These are phyloP conservation scores for Priceomyces melissophilus DNA, from an alignment of 805 yeast species.

Conservation along the genomic window DNA sequence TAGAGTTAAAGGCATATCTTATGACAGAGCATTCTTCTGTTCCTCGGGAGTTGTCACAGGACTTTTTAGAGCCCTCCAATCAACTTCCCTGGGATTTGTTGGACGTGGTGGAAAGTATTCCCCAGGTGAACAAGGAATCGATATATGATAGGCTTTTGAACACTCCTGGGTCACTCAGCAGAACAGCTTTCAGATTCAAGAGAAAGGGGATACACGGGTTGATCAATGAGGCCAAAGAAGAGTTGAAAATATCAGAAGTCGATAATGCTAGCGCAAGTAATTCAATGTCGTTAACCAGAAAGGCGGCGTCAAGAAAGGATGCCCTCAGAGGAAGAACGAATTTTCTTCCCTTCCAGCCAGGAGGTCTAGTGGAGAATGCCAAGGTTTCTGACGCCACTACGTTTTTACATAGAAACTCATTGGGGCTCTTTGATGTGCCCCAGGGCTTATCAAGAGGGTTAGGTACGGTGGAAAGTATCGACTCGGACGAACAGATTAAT, in stretches of 20 bases:
- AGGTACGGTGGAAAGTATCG: constrained; percentile 14
- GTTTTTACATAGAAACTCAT: constrained; percentile 57
- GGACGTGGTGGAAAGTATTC: constrained; percentile 61
- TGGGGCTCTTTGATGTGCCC: constrained; percentile 78
- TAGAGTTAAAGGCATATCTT: too few species aligned
- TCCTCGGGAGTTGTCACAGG: constrained; percentile 22
- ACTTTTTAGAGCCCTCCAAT: constrained; percentile 60
- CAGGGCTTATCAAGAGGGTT: constrained; percentile 81
- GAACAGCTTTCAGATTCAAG: constrained; percentile 65
- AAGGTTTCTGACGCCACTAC: constrained; percentile 29
- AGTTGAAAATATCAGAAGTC: constrained; percentile 35
- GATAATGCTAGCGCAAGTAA: constrained; percentile 61
- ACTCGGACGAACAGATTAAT: constrained; percentile 7
- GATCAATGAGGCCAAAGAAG: constrained; percentile 63
- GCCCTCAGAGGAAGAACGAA: constrained; percentile 66
- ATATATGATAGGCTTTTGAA: constrained; percentile 49
- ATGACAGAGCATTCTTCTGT: too few species aligned
- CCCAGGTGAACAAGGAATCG: constrained; percentile 34
- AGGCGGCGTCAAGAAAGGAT: constrained; percentile 58
- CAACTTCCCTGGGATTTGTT: constrained; percentile 68
- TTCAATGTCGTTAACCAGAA: constrained; percentile 70
- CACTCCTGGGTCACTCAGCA: constrained; percentile 57
- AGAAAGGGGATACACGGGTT: constrained; percentile 74
- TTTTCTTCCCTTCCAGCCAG: constrained; percentile 88
- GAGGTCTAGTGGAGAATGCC: constrained; percentile 52